Evolutionary conservation across 768 basidiomycete genomes (phyloP), one percentile per base, ranked within the genome.

Genomic region (Boletus vinaceobasis): DNA sequence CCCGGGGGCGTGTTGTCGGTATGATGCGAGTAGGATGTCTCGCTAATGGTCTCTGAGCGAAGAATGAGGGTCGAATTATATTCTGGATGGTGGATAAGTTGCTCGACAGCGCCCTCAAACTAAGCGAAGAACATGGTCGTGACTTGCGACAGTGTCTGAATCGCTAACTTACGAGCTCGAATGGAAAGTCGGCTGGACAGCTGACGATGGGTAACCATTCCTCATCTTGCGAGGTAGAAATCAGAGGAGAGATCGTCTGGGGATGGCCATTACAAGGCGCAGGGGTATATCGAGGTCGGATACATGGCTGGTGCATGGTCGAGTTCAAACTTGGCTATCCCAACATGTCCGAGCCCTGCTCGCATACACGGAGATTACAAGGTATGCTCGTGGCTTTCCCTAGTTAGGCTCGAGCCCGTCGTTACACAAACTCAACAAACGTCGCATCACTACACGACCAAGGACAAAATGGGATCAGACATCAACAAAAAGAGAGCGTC

Each of bases 31-130:
- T 50, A 40, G 13, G 4, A 23, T 2, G 56, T 60, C 37, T 68
- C 63, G n/a, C 40, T 44, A 36, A 89, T 46, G 4, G 79, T 80
- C 37, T 96, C 90, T 0, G 93, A 89, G 2, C 95, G 83, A 17
- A 98, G 74, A 53, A 98, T 96, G 27, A 96, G 79, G 0, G 90
- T 88, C 0, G 92, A 93, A 65, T 95, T 96, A 68, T 92, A 91
- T 65, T 98, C 95, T 7, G 95, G 95, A 65, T 96, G 93, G 36
- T 88, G 80, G 7, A 93, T 76, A 17, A 96, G 75, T 58, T 91
- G 87, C 26, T 79, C 80, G 32, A 88, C 68, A 0, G 88, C 90
- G 1, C 69, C 65, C 59, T 88, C 82, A 65, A 97, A 97, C 91
- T 93, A 17, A 45, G 35, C 2, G 3, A 26, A 31, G 11, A 15